Conservation (phyloP, 2,329 filamentous ascomycete species). For the Nigrospora sphaerica region DNA sequence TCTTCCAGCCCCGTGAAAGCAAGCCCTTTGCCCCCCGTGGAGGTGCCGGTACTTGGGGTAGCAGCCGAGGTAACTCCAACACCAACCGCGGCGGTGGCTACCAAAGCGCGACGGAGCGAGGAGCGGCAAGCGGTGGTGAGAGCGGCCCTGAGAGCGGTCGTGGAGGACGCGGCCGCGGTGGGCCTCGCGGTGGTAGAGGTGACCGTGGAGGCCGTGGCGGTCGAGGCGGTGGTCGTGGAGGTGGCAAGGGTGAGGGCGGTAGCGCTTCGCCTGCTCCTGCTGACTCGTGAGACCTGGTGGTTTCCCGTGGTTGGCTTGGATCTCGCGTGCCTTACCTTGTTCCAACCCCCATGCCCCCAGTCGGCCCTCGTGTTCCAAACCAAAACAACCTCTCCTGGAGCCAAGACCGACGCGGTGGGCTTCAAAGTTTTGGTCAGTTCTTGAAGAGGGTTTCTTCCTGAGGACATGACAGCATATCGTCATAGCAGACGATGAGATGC, state of each 20-base stretch:
- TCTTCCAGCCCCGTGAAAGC: slow-evolving; percentile 65
- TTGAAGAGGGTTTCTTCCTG: slow-evolving; percentile 1
- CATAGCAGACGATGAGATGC: no score
- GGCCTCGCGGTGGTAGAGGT: slow-evolving; percentile 51
- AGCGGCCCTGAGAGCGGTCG: slow-evolving; percentile 56
- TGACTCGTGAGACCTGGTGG: neutral
- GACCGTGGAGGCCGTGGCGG: slow-evolving; percentile 49
- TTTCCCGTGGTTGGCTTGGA: neutral
- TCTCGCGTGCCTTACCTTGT: neutral
- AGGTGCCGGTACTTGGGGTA: slow-evolving; percentile 61
- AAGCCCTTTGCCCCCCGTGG: slow-evolving; percentile 52
- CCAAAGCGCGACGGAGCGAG: slow-evolving; percentile 74
- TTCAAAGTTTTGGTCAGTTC: slow-evolving; percentile 6
- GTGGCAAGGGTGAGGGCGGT: slow-evolving; percentile 44
- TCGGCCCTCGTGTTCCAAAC: slow-evolving; percentile 8
- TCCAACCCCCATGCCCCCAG: neutral
- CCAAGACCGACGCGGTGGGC: slow-evolving; percentile 6
- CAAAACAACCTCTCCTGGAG: slow-evolving; percentile 4
- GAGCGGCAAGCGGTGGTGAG: slow-evolving; percentile 55
- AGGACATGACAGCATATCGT: neutral
- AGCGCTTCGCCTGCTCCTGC: slow-evolving; percentile 45
- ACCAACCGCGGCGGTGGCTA: slow-evolving; percentile 66
- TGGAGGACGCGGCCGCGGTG: slow-evolving; percentile 46
- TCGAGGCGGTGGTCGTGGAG: slow-evolving; percentile 30
- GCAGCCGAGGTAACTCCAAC: slow-evolving; percentile 53